Percentiles rank a stretch among this genome's conserved stretches.
These are phyloP conservation scores for Pseudogymnoascus sp. DNA, from an alignment of 2,329 filamentous ascomycete species.

Conservation along the genomic window DNA sequence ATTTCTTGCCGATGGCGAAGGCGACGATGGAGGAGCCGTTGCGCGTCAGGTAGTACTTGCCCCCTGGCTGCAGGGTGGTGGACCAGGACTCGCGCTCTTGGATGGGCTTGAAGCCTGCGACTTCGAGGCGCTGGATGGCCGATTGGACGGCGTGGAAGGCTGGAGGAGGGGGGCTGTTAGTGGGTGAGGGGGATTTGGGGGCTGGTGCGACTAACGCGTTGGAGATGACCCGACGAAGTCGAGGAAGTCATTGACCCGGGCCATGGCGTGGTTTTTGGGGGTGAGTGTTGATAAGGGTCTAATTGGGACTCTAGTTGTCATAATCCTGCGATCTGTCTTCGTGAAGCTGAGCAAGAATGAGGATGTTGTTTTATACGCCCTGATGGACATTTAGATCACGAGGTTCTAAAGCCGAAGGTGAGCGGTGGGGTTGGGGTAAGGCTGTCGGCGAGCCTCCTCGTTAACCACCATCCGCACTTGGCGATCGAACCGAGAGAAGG, in stretches of 20 bases:
- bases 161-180: conserved; percentile 31
- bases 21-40: conserved; percentile 89
- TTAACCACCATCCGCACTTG: background rate
- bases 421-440: conserved; percentile 1
- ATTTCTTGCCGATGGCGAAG: conserved; percentile 83
- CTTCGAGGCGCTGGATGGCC: conserved; percentile 64
- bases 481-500: background rate
- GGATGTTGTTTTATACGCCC: background rate
- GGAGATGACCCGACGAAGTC: conserved; percentile 92
- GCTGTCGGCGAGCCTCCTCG: background rate
- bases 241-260: conserved; percentile 60
- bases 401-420: background rate
- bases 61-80: conserved; percentile 68
- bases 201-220: conserved; percentile 56
- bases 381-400: background rate
- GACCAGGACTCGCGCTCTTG: conserved; percentile 88
- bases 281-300: background rate
- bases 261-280: conserved; percentile 16
- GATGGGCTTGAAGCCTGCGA: conserved; percentile 80
- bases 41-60: conserved; percentile 93
- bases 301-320: background rate
- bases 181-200: conserved; percentile 11
- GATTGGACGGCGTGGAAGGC: conserved; percentile 90
- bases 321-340: background rate
- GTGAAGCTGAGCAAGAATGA: background rate